These are phyloP conservation scores for Rhexocercosporidium sp. DNA, from an alignment of 2,329 filamentous ascomycete species.

Conservation along the genomic window DNA sequence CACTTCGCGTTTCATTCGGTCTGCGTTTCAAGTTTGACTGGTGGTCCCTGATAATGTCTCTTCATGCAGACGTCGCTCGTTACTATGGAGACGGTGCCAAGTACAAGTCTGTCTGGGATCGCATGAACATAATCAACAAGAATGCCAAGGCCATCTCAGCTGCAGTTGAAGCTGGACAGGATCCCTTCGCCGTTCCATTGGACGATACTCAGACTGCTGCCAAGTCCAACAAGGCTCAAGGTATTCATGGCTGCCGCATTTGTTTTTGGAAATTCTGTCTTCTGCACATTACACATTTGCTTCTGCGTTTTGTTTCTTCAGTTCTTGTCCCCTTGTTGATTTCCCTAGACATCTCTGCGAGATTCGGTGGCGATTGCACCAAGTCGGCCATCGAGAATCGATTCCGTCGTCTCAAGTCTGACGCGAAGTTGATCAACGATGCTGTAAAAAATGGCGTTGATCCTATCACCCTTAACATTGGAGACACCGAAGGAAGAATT, in stretches of 20 bases:
- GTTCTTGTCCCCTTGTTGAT: conserved; percentile 29
- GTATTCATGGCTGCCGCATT: conserved; percentile 10
- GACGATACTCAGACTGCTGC: conserved; percentile 8
- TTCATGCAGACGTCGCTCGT: conserved; percentile 27
- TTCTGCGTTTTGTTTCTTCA: conserved; percentile 11
- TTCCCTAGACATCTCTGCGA: conserved; percentile 29
- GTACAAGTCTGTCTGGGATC: conserved; percentile 32
- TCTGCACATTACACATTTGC: conserved; percentile 14
- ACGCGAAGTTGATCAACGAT: conserved; percentile 45
- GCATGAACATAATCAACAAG: conserved; percentile 30
- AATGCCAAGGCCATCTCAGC: conserved; percentile 27
- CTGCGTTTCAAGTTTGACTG: background rate
- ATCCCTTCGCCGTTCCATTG: conserved; percentile 31
- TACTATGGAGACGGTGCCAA: conserved; percentile 32
- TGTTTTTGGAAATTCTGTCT: background rate
- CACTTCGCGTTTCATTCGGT: conserved; percentile 5
- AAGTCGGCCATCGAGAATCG: conserved; percentile 46
- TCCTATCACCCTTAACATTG: conserved; percentile 42
- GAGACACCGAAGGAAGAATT: conserved; percentile 21
- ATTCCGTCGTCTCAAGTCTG: conserved; percentile 47
- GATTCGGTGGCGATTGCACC: conserved; percentile 44
- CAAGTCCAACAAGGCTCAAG: conserved; percentile 31
- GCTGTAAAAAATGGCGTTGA: conserved; percentile 42
- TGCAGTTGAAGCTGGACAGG: conserved; percentile 32
- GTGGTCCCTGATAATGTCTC: conserved; percentile 24